Evolutionary conservation across 1,139 yeast species (phyloP), one percentile per base, ranked within the genome.

Genomic region (Debaryomyces nepalensis): DNA sequence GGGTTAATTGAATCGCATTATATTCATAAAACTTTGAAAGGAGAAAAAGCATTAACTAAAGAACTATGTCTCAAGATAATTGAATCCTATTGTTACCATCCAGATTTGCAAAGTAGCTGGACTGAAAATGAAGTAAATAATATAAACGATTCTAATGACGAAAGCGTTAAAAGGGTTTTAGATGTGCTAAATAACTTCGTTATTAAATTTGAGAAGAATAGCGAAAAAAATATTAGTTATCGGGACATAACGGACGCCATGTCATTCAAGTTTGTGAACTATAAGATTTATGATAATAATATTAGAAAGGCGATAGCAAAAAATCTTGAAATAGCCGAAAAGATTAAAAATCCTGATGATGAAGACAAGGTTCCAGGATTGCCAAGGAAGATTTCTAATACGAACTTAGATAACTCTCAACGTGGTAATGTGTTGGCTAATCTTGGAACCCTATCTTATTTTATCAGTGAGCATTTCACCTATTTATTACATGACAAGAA

Each of bases 1-100:
- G 50, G 60, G 4, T 53, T 73, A 11, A 63, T 73, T 10, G 76
- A 72, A 43, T 54, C 68, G 14, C 73, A 70, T 42, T 70, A 56
- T 43, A 49, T 72, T 5, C 72, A 68, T 41, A 61, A 63, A 39
- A 43, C 57, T 0, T 48, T 67, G 38, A 53, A 49, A 18, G 77
- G 76, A 1, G 66, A 68, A 41, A 55, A 47, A 22, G 69, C 66
- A 1, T 50, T 73, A 33, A 63, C 64, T 23, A 64, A 63, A 36
- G 71, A 69, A 6, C 47, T 73, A 18, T 61, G 70, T 39, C 44
- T 67, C 3, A 58, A 57, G 31, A 62, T 72, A 4, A 59, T 73
- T 5, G 67, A 67, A 41, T 62, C 77, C 1, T 70, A 73, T 44
- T 70, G 77, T 46, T 60, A 59, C 45, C 54, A 59, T 39, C 40